These are phyloP conservation scores for Geotrichum aggregatum DNA, from an alignment of 1,139 yeast genomes.

Conservation along the genomic window DNA sequence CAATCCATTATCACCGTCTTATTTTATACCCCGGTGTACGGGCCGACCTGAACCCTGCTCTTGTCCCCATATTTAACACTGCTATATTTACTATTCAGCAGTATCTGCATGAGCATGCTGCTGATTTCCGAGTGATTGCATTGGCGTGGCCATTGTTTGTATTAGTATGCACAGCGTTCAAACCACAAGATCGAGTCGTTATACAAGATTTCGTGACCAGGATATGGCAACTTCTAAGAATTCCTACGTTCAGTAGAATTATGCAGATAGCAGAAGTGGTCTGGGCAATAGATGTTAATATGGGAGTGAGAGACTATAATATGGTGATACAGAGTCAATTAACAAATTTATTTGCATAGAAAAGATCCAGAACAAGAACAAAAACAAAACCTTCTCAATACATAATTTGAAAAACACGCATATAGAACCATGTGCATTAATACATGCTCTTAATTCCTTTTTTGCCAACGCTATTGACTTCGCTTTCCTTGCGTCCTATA, in stretches of 20 bases:
- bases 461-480: no score
- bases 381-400: no score
- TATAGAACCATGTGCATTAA: no score
- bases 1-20: slow-evolving; percentile 5
- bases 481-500: no score
- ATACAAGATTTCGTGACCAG: neutral
- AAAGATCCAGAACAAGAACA: no score
- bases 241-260: neutral
- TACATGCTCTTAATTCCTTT: no score
- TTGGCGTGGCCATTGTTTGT: slow-evolving; percentile 14
- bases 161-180: neutral
- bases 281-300: neutral
- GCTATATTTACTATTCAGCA: neutral
- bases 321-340: neutral
- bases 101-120: neutral
- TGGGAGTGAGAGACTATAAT: neutral
- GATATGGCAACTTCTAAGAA: neutral
- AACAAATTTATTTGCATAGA: neutral
- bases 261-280: neutral
- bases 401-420: no score
- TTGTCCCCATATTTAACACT: neutral
- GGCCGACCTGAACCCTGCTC: neutral
- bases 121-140: slow-evolving; percentile 7
- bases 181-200: neutral
- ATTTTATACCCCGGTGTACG: slow-evolving; percentile 1